Evolutionary conservation across 495 filamentous ascomycete genomes (phyloP).

Genomic region (Penicillium taxi): DNA sequence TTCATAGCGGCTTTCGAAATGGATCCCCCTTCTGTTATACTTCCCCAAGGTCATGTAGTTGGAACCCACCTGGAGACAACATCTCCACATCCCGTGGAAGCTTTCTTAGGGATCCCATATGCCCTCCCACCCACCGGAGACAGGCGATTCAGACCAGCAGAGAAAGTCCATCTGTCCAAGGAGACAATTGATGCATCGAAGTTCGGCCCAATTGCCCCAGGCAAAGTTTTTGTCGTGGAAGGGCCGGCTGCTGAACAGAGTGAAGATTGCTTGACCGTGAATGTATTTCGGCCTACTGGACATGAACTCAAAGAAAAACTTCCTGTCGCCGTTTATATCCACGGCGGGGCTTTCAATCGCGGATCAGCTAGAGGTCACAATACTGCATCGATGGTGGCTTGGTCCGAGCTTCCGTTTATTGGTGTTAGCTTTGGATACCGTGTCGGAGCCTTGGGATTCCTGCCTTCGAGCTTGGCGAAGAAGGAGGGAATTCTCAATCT

Average conservation of each 20-base stretch:
- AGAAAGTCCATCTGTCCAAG: slow-evolving; percentile 24
- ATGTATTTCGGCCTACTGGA: slow-evolving; percentile 42
- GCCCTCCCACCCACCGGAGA: slow-evolving; percentile 47
- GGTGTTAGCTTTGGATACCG: slow-evolving; percentile 54
- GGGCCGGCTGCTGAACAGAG: slow-evolving; percentile 27
- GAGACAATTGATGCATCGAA: slow-evolving; percentile 34
- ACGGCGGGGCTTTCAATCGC: slow-evolving; percentile 34
- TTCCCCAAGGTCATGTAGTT: slow-evolving; percentile 49
- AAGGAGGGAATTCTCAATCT: slow-evolving; percentile 52
- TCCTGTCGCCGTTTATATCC: slow-evolving; percentile 51
- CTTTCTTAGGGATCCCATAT: slow-evolving; percentile 55
- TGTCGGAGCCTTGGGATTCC: slow-evolving; percentile 57
- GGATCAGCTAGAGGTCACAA: slow-evolving; percentile 30
- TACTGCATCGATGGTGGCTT: slow-evolving; percentile 46
- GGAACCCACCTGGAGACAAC: slow-evolving; percentile 37
- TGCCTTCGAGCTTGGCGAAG: slow-evolving; percentile 44
- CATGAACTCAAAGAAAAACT: slow-evolving; percentile 25
- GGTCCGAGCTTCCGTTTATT: slow-evolving; percentile 47
- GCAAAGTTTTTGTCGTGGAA: slow-evolving; percentile 18
- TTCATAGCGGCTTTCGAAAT: slow-evolving; percentile 4
- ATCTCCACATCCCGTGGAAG: slow-evolving; percentile 43
- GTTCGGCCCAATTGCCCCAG: slow-evolving; percentile 25
- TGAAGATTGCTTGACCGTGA: slow-evolving; percentile 49
- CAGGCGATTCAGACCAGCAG: slow-evolving; percentile 48
- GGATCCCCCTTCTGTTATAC: slow-evolving; percentile 29